These are phyloP conservation scores for Wickerhamomyces strasburgensis DNA, from an alignment of 805 yeast species.

Conservation along the genomic window DNA sequence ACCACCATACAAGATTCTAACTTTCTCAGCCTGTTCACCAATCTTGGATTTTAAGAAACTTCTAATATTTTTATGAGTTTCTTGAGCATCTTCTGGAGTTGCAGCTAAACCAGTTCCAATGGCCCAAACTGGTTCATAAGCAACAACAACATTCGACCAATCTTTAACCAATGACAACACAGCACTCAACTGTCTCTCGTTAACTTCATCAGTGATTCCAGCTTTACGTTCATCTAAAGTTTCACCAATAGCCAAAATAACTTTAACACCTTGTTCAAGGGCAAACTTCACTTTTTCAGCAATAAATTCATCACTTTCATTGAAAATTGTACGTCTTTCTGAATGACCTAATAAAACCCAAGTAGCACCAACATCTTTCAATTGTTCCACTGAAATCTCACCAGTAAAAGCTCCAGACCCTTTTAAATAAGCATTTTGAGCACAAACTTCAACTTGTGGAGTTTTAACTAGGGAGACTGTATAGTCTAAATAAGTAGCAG, in stretches of 20 bases:
- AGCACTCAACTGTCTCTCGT: conserved; percentile 86
- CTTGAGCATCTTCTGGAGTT: conserved; percentile 97
- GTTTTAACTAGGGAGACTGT: conserved; percentile 66
- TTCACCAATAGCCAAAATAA: conserved; percentile 97
- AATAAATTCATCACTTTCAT: conserved; percentile 84
- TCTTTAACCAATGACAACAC: conserved; percentile 75
- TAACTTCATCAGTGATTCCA: conserved; percentile 78
- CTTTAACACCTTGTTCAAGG: conserved; percentile 81
- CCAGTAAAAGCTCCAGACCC: conserved; percentile 97
- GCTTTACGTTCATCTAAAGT: conserved; percentile 92
- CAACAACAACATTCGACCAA: conserved; percentile 91
- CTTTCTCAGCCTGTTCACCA: conserved; percentile 73
- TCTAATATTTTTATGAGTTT: conserved; percentile 87
- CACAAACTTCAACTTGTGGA: conserved; percentile 73
- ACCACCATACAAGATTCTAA: conserved; percentile 97
- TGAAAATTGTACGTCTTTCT: conserved; percentile 93
- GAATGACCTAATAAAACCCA: conserved; percentile 98
- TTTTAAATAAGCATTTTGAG: conserved; percentile 87
- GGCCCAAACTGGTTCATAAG: conserved; percentile 99
- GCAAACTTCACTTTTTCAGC: conserved; percentile 96
- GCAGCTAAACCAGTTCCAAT: conserved; percentile 99
- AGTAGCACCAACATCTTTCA: conserved; percentile 85
- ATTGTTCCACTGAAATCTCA: conserved; percentile 83
- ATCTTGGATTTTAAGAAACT: conserved; percentile 70
- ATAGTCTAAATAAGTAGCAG: conserved; percentile 83